Conservation (phyloP, 768 basidiomycete genomes). For the Obba rivulosa region DNA sequence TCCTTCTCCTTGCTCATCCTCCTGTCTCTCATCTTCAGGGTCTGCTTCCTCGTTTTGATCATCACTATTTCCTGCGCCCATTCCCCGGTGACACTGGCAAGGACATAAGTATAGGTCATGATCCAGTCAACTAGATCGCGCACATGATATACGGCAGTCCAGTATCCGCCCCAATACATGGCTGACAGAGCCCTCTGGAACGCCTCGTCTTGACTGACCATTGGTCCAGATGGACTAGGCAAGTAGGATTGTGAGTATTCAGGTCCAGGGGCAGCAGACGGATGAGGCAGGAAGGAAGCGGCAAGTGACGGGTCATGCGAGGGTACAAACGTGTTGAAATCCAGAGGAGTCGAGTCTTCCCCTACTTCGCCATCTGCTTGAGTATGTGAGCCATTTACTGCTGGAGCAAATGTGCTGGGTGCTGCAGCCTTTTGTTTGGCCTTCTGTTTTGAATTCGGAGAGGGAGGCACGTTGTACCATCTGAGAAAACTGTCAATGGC, state of each 20-base stretch:
- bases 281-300: conserved; percentile 16
- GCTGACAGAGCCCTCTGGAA: conserved; percentile 70
- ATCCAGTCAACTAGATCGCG: conserved; percentile 16
- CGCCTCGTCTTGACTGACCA: conserved; percentile 66
- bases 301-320: conserved; percentile 60
- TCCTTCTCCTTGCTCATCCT: conserved; percentile 4
- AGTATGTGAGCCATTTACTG: neutral
- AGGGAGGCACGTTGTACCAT: conserved; percentile 70
- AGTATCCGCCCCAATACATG: conserved; percentile 87
- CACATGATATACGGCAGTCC: conserved; percentile 83
- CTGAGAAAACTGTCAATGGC: conserved; percentile 30
- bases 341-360: conserved; percentile 53
- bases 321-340: conserved; percentile 70
- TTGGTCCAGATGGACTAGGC: conserved; percentile 28
- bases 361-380: conserved; percentile 21
- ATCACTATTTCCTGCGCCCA: conserved; percentile 4
- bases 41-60: conserved; percentile 25
- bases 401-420: conserved; percentile 1
- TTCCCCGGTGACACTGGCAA: conserved; percentile 10
- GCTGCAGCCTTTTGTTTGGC: conserved; percentile 7
- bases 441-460: conserved; percentile 12
- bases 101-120: neutral
- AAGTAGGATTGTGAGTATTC: conserved; percentile 24
- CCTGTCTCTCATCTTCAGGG: conserved; percentile 21
- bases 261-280: conserved; percentile 12